Percentiles rank a stretch among this genome's conserved stretches.
These are phyloP conservation scores for Phycomyces blakesleeanus DNA, from an alignment of 192 early-diverging fungal species.

Conservation along the genomic window DNA sequence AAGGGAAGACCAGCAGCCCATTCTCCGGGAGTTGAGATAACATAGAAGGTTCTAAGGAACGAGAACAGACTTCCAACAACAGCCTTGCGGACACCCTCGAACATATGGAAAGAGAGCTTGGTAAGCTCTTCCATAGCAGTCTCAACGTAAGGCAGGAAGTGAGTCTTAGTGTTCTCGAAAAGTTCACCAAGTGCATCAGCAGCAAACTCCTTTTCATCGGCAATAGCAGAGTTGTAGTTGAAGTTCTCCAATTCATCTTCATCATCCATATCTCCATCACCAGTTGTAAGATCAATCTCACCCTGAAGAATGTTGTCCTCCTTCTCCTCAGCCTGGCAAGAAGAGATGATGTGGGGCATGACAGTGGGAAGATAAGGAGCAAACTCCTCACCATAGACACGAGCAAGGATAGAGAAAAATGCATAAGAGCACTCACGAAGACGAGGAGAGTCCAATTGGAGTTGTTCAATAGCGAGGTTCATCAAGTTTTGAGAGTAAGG, in stretches of 20 bases:
- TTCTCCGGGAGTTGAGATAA: constrained; percentile 57
- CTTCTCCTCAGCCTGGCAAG: constrained; percentile 75
- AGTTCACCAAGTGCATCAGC: constrained; percentile 85
- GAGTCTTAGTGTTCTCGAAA: constrained; percentile 67
- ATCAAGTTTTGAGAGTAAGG: constrained; percentile 74
- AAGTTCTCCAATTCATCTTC: constrained; percentile 59
- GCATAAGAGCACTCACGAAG: constrained; percentile 83
- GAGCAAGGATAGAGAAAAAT: constrained; percentile 81
- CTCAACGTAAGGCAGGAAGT: constrained; percentile 86
- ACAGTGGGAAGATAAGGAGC: constrained; percentile 67
- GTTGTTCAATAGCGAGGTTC: constrained; percentile 73
- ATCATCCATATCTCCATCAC: constrained; percentile 50
- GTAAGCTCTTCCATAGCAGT: constrained; percentile 62
- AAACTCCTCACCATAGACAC: constrained; percentile 82
- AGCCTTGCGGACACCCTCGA: constrained; percentile 80
- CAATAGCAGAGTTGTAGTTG: constrained; percentile 72
- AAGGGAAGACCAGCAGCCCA: constrained; percentile 80
- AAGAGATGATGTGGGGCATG: constrained; percentile 77
- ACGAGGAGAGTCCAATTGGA: constrained; percentile 66
- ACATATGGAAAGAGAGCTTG: constrained; percentile 68
- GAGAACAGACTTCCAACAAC: constrained; percentile 67
- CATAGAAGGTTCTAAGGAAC: constrained; percentile 76
- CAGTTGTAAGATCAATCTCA: constrained; percentile 39
- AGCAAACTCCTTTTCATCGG: constrained; percentile 91
- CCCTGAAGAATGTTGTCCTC: constrained; percentile 31